Base-by-base conservation (phyloP, 805 yeast species). In the Candida sphagnicola region DNA sequence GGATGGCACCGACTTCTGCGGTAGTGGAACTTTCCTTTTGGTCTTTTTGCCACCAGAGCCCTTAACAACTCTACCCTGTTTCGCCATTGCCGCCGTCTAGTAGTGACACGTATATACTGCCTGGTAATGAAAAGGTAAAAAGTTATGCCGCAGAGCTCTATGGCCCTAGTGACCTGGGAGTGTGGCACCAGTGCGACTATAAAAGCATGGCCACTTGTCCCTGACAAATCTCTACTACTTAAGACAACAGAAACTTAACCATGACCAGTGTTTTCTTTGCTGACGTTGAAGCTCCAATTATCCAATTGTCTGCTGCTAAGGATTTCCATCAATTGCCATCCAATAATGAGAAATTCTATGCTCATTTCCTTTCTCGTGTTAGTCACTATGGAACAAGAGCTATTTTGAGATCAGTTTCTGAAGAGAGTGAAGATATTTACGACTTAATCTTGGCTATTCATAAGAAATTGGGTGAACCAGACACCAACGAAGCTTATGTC, bases 301-400 rank as follows among this genome's bases (percentile, higher is more conserved):
- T 67, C 4, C 28, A 50, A 17, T 61, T 88, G 23, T 72, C 82
- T 2, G 89, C 93, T 16, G 78, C 77, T 48, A 63, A 70, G 29
- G 89, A 77, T 59, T 86, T 88, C 49, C 79, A 80, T 13, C 77
- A 77, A 34, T 69, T 88, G 51, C 71, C 84, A 12, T 60, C 65
- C 5, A 59, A 67, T 28, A 82, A 82, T 45, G 76, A 85, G 55
- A 70, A 72, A 41, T 45, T 52, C 28, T 88, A 88, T 54, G 95
- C 96, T 15, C 95, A 88, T 63, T 80, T 79, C 57, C 77, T 88
- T 61, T 78, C 90, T 28, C 77, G 82, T 53, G 96, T 95, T 2
- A 78, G 89, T 31, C 95, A 85, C 57, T 78, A 78, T 62, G 96
- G 96, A 28, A 74, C 93, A 8, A 70, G 93, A 45, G 85, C 81